Conservation (phyloP, 139 green algal genomes). For the Auxenochlorella pyrenoidosa region DNA sequence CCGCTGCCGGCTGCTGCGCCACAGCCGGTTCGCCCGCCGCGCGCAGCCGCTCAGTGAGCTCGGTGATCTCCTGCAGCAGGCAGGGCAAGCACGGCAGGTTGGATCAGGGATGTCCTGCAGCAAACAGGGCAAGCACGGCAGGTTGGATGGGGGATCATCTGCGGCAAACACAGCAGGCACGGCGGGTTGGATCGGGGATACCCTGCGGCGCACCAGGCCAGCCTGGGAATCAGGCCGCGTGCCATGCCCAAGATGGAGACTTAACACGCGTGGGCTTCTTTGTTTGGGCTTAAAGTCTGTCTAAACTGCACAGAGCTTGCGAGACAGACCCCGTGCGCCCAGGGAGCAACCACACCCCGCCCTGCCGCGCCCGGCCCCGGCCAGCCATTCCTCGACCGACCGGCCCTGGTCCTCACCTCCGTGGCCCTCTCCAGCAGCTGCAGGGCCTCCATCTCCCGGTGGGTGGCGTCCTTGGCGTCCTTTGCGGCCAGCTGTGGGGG, state of each 20-base stretch:
- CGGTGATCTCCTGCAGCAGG: background rate
- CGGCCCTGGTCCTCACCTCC: background rate
- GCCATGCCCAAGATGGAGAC: no score
- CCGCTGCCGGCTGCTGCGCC: background rate
- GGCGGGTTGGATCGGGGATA: no score
- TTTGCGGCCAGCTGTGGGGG: slow-evolving; percentile 28
- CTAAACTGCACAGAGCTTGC: no score
- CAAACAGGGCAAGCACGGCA: background rate
- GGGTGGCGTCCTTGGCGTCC: slow-evolving; percentile 46
- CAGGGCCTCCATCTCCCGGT: slow-evolving; percentile 45
- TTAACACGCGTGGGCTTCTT: no score
- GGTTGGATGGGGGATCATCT: no score
- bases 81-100: background rate
- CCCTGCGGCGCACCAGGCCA: no score
- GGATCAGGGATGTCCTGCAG: no score
- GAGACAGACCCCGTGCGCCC: no score
- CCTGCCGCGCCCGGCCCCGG: background rate
- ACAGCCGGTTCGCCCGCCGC: background rate
- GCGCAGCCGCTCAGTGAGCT: slow-evolving; percentile 5
- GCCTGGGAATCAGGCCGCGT: no score
- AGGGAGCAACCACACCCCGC: background rate
- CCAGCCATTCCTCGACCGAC: no score
- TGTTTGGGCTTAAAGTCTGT: no score
- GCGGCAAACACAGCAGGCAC: no score
- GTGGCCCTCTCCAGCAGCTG: slow-evolving; percentile 26